These are phyloP conservation scores for Babesia sp. DNA, from an alignment of 169 alveolate species.

Conservation along the genomic window DNA sequence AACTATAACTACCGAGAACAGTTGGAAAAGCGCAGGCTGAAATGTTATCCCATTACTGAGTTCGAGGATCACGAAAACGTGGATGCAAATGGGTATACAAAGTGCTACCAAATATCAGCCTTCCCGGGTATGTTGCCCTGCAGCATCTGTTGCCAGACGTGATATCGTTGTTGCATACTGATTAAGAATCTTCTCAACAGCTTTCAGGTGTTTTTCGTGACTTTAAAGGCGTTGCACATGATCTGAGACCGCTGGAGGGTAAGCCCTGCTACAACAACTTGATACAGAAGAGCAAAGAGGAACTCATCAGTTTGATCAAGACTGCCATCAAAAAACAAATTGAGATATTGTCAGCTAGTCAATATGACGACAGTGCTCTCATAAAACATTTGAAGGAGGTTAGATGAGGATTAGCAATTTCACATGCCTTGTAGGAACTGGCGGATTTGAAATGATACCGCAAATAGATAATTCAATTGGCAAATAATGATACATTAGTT, in stretches of 20 bases:
- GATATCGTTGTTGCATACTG: no score
- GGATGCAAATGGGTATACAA: conserved; percentile 82
- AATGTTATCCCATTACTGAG: conserved; percentile 81
- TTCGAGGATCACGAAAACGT: conserved; percentile 87
- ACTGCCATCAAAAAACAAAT: conserved; percentile 73
- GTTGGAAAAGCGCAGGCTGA: conserved; percentile 78
- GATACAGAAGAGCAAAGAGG: conserved; percentile 59
- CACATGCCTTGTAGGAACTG: conserved; percentile 16
- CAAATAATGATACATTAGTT: neutral
- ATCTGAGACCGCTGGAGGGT: conserved; percentile 87
- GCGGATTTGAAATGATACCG: neutral
- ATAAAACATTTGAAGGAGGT: conserved; percentile 44
- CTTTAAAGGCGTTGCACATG: conserved; percentile 86
- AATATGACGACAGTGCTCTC: conserved; percentile 30
- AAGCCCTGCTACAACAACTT: conserved; percentile 85
- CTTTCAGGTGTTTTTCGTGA: conserved; percentile 84
- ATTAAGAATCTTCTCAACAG: no score
- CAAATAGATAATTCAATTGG: neutral
- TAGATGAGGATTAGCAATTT: neutral
- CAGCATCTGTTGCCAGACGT: no score
- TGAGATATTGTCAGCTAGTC: conserved; percentile 16
- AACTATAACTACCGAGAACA: conserved; percentile 77
- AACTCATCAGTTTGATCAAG: conserved; percentile 62
- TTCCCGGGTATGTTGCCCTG: conserved; percentile 66
- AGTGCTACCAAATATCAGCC: conserved; percentile 86